Evolutionary conservation across 768 basidiomycete genomes (phyloP).

Genomic region (Russula sp.): DNA sequence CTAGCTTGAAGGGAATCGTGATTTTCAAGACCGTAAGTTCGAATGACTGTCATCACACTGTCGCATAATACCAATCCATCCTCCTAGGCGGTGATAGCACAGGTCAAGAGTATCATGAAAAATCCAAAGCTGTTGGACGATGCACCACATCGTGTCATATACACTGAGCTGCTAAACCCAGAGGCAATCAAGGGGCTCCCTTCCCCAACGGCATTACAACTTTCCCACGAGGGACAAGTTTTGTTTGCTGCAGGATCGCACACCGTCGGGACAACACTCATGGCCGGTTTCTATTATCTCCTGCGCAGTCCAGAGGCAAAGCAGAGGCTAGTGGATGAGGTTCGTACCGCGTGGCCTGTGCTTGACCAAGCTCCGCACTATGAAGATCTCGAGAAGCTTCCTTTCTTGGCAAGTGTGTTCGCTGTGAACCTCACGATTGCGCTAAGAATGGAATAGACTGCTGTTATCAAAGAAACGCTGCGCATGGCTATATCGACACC

Average conservation of each 20-base stretch:
- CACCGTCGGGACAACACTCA: slow-evolving; percentile 21
- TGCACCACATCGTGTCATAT: slow-evolving; percentile 22
- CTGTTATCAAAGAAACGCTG: slow-evolving; percentile 22
- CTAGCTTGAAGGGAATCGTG: not conserved
- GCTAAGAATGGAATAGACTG: slow-evolving; percentile 14
- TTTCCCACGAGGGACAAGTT: slow-evolving; percentile 17
- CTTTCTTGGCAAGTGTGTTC: slow-evolving; percentile 12
- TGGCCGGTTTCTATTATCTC: slow-evolving; percentile 14
- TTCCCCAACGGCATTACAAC: slow-evolving; percentile 2
- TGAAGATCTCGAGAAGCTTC: slow-evolving; percentile 22
- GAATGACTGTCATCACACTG: not conserved
- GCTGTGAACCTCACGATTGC: not conserved
- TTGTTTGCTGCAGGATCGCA: slow-evolving; percentile 24
- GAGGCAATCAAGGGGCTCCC: slow-evolving; percentile 12
- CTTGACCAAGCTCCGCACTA: slow-evolving; percentile 11
- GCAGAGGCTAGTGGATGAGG: slow-evolving; percentile 11
- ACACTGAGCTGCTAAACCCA: slow-evolving; percentile 13
- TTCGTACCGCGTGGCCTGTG: slow-evolving; percentile 14
- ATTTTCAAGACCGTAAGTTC: not conserved
- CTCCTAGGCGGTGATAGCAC: slow-evolving; percentile 5
- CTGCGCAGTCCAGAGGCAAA: slow-evolving; percentile 16
- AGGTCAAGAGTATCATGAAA: slow-evolving; percentile 9
- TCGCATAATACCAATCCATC: not conserved
- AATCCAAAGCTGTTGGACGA: slow-evolving; percentile 12
- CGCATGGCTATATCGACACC: slow-evolving; percentile 9